phyloP scores from a whole-genome alignment of 176 grass and related monocot species.

The Saccharum spontaneum region DNA sequence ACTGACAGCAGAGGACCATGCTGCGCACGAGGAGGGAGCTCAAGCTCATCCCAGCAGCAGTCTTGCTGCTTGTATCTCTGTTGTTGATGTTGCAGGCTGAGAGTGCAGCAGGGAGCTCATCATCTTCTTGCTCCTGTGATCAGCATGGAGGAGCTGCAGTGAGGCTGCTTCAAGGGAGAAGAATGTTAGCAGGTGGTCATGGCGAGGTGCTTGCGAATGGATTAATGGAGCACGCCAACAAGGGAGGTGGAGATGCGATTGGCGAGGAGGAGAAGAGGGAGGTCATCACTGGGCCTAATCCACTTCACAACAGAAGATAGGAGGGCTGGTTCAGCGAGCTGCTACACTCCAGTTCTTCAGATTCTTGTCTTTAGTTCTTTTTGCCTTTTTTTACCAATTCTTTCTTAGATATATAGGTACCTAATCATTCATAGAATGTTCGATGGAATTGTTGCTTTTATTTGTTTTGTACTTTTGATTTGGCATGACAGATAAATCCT shows the following conservation, averaged over 20 bases:
- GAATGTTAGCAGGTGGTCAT: not conserved
- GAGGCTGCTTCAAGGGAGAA: constrained; percentile 14
- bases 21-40: not conserved
- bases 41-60: not conserved
- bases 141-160: not conserved
- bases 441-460: not conserved
- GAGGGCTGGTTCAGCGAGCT: not conserved
- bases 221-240: not conserved
- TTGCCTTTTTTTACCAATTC: not conserved
- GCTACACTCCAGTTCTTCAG: not conserved
- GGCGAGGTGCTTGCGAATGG: not conserved
- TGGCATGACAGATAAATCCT: not conserved
- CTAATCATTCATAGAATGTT: constrained; percentile 1
- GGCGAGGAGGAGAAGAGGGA: constrained; percentile 38
- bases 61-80: constrained; percentile 5
- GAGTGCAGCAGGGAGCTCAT: not conserved
- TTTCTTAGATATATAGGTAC: not conserved
- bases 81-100: constrained; percentile 2
- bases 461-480: not conserved
- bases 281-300: constrained; percentile 41
- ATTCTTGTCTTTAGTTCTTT: not conserved
- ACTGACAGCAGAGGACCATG: not conserved
- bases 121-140: not conserved
- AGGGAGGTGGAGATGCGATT: not conserved
- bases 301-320: constrained; percentile 50